A percentile compares a stretch with the other conserved stretches of the same genome.
phyloP scores from a whole-genome alignment of 2,329 filamentous ascomycete genomes.

The Colletotrichum truncatum region DNA sequence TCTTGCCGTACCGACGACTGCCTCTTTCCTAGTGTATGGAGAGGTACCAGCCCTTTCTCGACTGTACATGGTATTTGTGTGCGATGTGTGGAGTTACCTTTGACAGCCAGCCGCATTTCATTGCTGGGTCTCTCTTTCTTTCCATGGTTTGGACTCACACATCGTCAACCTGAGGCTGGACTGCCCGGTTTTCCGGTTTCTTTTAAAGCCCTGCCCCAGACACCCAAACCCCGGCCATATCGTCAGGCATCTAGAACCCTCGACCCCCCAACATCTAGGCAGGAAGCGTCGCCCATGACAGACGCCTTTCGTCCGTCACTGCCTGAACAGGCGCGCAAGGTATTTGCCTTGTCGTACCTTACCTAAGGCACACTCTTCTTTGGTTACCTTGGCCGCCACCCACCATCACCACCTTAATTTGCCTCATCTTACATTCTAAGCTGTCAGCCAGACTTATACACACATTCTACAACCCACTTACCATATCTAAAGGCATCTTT shows the following conservation, averaged over 20 bases:
- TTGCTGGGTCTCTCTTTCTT: background rate
- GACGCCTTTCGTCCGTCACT: background rate
- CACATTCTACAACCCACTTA: background rate
- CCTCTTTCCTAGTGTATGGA: too few species aligned
- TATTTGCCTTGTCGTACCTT: background rate
- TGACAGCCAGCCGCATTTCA: constrained; percentile 1
- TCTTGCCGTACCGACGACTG: background rate
- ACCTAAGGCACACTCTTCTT: background rate
- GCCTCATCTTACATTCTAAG: background rate
- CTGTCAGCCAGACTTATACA: background rate
- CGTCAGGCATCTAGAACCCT: background rate
- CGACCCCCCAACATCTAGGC: background rate
- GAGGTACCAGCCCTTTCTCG: background rate
- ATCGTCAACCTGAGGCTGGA: constrained; percentile 15
- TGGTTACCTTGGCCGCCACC: too few species aligned
- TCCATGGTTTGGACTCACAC: background rate
- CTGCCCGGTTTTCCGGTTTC: background rate
- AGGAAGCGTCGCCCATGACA: background rate
- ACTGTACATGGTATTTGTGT: background rate
- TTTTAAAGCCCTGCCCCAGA: background rate
- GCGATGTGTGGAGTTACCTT: constrained; percentile 2
- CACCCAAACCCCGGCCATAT: background rate
- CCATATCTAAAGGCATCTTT: background rate
- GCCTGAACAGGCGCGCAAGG: background rate
- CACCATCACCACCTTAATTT: background rate